Evolutionary conservation across 176 grass and related monocot species (phyloP).

Genomic region (Poa annua): DNA sequence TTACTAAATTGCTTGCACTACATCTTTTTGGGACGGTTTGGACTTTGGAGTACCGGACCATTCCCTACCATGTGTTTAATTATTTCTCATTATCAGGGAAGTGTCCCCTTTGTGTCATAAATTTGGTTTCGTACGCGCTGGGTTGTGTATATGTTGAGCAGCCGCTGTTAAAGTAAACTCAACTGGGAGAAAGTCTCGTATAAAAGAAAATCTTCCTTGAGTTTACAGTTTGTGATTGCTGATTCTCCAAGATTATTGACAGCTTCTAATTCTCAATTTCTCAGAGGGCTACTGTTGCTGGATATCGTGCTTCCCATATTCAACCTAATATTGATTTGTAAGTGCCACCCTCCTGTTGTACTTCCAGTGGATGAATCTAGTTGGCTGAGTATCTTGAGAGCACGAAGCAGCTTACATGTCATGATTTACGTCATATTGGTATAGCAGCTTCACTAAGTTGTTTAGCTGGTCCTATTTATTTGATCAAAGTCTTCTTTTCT

Average conservation of each 20-base stretch:
- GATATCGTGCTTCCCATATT: constrained; percentile 42
- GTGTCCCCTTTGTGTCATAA: not conserved
- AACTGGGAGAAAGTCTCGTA: not conserved
- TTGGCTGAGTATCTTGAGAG: constrained; percentile 24
- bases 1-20: constrained; percentile 11
- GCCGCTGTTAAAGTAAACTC: constrained; percentile 14
- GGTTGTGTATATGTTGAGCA: constrained; percentile 4
- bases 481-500: constrained; percentile 12
- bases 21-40: constrained; percentile 2
- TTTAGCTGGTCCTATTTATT: constrained; percentile 24
- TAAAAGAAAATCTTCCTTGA: constrained; percentile 12
- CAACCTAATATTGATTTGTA: constrained; percentile 70
- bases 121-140: constrained; percentile 13
- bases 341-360: constrained; percentile 44
- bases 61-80: not conserved
- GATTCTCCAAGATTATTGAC: constrained; percentile 38
- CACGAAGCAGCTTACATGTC: constrained; percentile 18
- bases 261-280: constrained; percentile 39
- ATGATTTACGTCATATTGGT: constrained; percentile 21
- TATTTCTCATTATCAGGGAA: constrained; percentile 11
- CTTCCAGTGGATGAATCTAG: constrained; percentile 4
- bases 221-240: constrained; percentile 33
- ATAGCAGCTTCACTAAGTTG: constrained; percentile 14
- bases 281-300: constrained; percentile 32
- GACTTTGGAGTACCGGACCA: constrained; percentile 2